Base-by-base conservation (phyloP, 164 flowering plant genomes). In the Liquidambar formosana region DNA sequence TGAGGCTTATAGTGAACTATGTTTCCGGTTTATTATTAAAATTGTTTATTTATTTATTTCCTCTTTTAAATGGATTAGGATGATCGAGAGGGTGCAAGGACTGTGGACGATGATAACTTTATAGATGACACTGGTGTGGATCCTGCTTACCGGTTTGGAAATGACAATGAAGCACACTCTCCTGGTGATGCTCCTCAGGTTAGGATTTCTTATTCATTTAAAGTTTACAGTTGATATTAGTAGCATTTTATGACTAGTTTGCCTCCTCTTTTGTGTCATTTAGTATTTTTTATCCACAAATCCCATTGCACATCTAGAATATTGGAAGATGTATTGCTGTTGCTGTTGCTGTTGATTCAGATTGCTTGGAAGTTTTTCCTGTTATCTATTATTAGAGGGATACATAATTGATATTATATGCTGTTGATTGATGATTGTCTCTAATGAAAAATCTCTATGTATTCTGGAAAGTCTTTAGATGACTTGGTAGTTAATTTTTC, bases 91-190 rank as follows among this genome's bases (percentile, higher is more conserved):
- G 97, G 91, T 73, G 77, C 67, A 46, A 87, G 90, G 79, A 92
- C 82, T 21, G 2, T 84, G 61, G 96, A 95, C 71, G 99, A 95
- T 78, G 97, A 94, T 78, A 88, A 90, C 69, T 92, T 94, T 76
- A 94, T 94, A 38, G 97, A 94, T 83, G 99, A 94, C 67, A 91
- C 48, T 70, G 97, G 97, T 57, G 81, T 94, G 43, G 97, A 92
- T 59, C 97, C 97, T 65, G 86, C 86, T 52, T 83, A 85, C 43
- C 74, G 92, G 13, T 89, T 79, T 79, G 90, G 83, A 27, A 85
- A 87, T 82, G 96, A 89, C 71, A 62, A 78, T 71, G 94, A 82
- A 47, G 73, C 81, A 18, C 86, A 75, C 19, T 92, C 87, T 67
- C 84, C 85, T 56, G 73, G 86, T 56, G 77, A 76, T 75, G 88